These are phyloP conservation scores for Deinandra increscens DNA, from an alignment of 129 eudicot species.

Conservation along the genomic window DNA sequence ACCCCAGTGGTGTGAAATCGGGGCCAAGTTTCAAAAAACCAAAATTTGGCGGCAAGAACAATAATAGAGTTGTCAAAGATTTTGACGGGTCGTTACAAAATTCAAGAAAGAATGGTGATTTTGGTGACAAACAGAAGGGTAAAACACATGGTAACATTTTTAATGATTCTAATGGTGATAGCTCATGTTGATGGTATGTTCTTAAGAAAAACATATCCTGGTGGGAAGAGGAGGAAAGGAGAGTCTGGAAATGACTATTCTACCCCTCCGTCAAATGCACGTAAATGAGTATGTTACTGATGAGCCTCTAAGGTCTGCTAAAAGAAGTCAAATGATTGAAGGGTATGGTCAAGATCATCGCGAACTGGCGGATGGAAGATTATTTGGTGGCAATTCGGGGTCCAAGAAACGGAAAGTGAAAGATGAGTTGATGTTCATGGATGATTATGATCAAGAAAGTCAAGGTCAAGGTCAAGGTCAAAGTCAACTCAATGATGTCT, in stretches of 20 bases:
- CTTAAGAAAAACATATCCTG: conserved; percentile 31
- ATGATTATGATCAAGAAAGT: conserved; percentile 37
- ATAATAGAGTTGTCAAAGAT: conserved; percentile 28
- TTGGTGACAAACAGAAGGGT: conserved; percentile 47
- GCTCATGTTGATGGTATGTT: conserved; percentile 34
- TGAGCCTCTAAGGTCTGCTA: conserved; percentile 39
- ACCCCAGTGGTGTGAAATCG: conserved; percentile 53
- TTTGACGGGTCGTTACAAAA: conserved; percentile 46
- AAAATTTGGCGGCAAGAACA: conserved; percentile 43
- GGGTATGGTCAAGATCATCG: conserved; percentile 32
- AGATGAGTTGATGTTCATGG: conserved; percentile 43
- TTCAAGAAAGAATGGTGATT: conserved; percentile 39
- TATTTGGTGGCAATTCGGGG: conserved; percentile 51
- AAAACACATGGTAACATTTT: conserved; percentile 46
- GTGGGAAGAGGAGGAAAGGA: conserved; percentile 59
- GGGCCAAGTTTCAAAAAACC: conserved; percentile 41
- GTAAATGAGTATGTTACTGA: conserved; percentile 37
- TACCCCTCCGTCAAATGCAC: conserved; percentile 39
- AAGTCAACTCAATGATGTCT: conserved; percentile 38
- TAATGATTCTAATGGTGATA: conserved; percentile 34
- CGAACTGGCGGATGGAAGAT: conserved; percentile 47
- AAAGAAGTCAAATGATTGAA: conserved; percentile 52
- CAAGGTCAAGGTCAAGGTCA: conserved; percentile 35
- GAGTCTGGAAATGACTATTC: conserved; percentile 42
- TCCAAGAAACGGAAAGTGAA: conserved; percentile 62